Evolutionary conservation across 1,284 basidiomycete genomes (phyloP).

Genomic region (Cutaneotrichosporon cutaneum): DNA sequence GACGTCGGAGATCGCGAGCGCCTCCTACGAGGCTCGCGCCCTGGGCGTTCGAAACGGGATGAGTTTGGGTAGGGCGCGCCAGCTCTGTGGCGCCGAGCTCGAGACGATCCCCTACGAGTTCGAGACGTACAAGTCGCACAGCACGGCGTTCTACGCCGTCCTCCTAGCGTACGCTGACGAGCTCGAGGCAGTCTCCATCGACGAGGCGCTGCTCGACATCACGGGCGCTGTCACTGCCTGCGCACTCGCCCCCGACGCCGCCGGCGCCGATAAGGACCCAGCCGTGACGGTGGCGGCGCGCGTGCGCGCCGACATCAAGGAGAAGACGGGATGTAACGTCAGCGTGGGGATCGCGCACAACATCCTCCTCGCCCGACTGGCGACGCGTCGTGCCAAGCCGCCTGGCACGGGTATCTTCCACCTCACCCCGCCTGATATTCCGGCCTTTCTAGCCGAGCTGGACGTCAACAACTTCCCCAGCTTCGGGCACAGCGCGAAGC

Average conservation of each 20-base stretch:
- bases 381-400: slow-evolving; percentile 88
- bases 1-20: slow-evolving; percentile 91
- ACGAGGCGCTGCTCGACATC: slow-evolving; percentile 91
- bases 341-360: slow-evolving; percentile 91
- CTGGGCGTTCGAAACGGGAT: slow-evolving; percentile 92
- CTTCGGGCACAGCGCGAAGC: slow-evolving; percentile 71
- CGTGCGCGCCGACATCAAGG: slow-evolving; percentile 72
- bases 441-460: slow-evolving; percentile 67
- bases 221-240: slow-evolving; percentile 60
- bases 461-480: slow-evolving; percentile 84
- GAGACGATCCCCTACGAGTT: slow-evolving; percentile 69
- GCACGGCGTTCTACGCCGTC: slow-evolving; percentile 85
- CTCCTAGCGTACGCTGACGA: slow-evolving; percentile 86
- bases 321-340: slow-evolving; percentile 80
- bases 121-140: slow-evolving; percentile 74
- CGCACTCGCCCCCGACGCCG: slow-evolving; percentile 46
- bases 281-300: slow-evolving; percentile 75
- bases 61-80: slow-evolving; percentile 83
- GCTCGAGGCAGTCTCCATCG: slow-evolving; percentile 91
- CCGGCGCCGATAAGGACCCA: slow-evolving; percentile 42
- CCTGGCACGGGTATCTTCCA: slow-evolving; percentile 65
- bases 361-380: slow-evolving; percentile 86
- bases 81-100: slow-evolving; percentile 63
- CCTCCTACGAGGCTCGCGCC: slow-evolving; percentile 86
- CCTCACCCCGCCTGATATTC: slow-evolving; percentile 58